phyloP scores from a whole-genome alignment of 2,329 filamentous ascomycete species.

The Apiospora arundinis region DNA sequence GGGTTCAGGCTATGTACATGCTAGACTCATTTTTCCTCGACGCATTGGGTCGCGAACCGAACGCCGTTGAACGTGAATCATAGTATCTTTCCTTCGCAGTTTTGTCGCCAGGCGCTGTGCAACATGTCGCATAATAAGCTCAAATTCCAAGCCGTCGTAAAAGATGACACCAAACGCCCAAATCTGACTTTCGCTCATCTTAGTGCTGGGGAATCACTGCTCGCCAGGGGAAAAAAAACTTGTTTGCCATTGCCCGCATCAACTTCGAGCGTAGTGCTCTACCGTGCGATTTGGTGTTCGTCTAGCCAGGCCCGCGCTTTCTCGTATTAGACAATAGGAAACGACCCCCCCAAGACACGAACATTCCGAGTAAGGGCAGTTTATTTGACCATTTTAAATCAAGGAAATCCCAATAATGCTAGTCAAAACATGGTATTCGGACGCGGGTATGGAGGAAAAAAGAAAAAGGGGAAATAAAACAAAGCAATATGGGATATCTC shows the following conservation, averaged over 20 bases:
- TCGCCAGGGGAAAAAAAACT: background rate
- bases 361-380: background rate
- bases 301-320: conserved; percentile 6
- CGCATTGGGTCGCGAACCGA: conserved; percentile 11
- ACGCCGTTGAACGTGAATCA: conserved; percentile 14
- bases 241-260: background rate
- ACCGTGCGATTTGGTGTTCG: background rate
- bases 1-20: conserved; percentile 16
- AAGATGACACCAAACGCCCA: background rate
- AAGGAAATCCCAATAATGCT: conserved; percentile 15
- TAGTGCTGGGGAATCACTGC: background rate
- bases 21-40: background rate
- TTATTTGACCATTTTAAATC: background rate
- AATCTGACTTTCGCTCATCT: conserved; percentile 7
- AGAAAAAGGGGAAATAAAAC: background rate
- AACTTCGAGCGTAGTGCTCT: background rate
- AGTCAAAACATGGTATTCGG: background rate
- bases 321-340: conserved; percentile 8
- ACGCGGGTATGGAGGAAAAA: background rate
- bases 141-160: conserved; percentile 5
- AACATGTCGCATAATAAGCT: conserved; percentile 16
- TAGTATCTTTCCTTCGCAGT: conserved; percentile 4
- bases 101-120: conserved; percentile 14
- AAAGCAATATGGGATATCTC: conserved; percentile 7
- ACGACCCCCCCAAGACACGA: background rate